phyloP scores from a whole-genome alignment of 768 basidiomycete genomes.

The Hypsizygus marmoreus region DNA sequence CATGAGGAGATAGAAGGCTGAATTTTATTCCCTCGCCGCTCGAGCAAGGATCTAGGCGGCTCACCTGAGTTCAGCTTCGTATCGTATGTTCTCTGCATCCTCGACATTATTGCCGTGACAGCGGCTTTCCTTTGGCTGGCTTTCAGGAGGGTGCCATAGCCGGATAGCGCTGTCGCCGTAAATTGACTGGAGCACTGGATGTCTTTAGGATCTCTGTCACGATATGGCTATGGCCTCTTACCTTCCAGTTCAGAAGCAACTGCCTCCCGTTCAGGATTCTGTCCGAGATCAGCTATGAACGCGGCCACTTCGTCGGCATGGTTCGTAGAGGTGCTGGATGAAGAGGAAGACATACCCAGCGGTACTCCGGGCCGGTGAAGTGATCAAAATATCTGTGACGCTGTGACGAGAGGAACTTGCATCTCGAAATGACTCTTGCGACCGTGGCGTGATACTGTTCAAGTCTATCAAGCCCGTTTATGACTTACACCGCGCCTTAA shows the following conservation, averaged over 20 bases:
- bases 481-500: too few relatives aligned
- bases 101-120: slow-evolving; percentile 13
- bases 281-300: slow-evolving; percentile 34
- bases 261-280: slow-evolving; percentile 38
- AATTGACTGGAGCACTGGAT: slow-evolving; percentile 75
- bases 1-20: slow-evolving; percentile 57
- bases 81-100: slow-evolving; percentile 51
- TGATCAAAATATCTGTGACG: not conserved
- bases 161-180: slow-evolving; percentile 70
- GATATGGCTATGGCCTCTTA: slow-evolving; percentile 10
- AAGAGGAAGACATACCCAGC: slow-evolving; percentile 22
- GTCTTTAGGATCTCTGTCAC: not conserved
- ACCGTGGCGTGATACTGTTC: too few relatives aligned
- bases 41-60: slow-evolving; percentile 22
- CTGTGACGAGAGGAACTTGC: too few relatives aligned
- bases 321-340: slow-evolving; percentile 12
- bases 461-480: too few relatives aligned
- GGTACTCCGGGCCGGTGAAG: slow-evolving; percentile 6
- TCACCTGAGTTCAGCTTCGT: slow-evolving; percentile 67
- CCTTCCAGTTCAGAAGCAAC: slow-evolving; percentile 53
- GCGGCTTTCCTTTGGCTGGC: slow-evolving; percentile 18
- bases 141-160: slow-evolving; percentile 54
- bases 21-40: slow-evolving; percentile 24
- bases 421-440: not conserved
- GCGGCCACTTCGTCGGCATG: slow-evolving; percentile 32